phyloP scores from a whole-genome alignment of 2,329 filamentous ascomycete species.

The Diaporthe aspalathi region DNA sequence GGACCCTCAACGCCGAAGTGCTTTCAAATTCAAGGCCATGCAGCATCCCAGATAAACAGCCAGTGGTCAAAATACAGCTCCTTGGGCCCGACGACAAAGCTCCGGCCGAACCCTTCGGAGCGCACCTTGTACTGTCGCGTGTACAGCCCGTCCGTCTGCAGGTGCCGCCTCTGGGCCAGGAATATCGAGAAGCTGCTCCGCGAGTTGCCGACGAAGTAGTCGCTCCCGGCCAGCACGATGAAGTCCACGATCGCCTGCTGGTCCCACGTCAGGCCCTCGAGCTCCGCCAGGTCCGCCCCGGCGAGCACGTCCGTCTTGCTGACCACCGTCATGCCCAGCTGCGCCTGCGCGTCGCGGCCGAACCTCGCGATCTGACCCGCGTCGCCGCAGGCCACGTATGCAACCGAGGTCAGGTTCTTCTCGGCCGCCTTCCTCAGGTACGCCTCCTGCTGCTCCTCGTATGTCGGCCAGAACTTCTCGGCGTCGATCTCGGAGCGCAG shows the following conservation, averaged over 20 bases:
- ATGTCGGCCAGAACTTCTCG: conserved; percentile 58
- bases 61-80: conserved; percentile 60
- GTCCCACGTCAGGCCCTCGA: conserved; percentile 56
- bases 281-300: conserved; percentile 44
- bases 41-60: conserved; percentile 60
- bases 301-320: conserved; percentile 53
- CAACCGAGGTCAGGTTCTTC: conserved; percentile 46
- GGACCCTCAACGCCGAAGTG: background rate
- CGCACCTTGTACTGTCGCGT: conserved; percentile 57
- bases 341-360: conserved; percentile 47
- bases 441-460: conserved; percentile 53
- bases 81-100: conserved; percentile 57
- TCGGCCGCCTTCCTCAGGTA: conserved; percentile 52
- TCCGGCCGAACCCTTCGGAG: conserved; percentile 55
- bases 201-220: conserved; percentile 57
- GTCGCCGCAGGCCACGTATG: conserved; percentile 60
- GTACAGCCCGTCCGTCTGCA: conserved; percentile 53
- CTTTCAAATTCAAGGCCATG: conserved; percentile 52
- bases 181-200: conserved; percentile 62
- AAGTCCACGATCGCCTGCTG: conserved; percentile 58
- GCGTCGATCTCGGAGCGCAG: conserved; percentile 60
- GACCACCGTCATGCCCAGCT: conserved; percentile 49
- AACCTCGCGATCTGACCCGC: conserved; percentile 55
- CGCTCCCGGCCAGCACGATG: conserved; percentile 52
- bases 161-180: conserved; percentile 58